Base-by-base conservation (phyloP, 371 early-diverging fungal species). In the Mortierella sp. region DNA sequence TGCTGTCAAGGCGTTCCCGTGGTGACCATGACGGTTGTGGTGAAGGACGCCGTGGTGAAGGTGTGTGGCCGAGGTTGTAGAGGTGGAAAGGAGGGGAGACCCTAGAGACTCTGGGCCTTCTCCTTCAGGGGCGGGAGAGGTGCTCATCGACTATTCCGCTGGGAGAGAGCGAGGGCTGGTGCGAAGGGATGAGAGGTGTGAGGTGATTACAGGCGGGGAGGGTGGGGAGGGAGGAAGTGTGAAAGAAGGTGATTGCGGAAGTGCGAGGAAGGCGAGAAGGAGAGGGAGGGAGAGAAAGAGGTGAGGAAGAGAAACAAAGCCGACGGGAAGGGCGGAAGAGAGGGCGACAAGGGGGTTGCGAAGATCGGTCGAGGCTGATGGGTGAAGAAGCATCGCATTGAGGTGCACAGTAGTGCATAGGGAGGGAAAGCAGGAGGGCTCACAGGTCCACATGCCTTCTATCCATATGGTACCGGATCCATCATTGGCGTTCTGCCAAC, bases 31-130 rank as follows among this genome's bases (percentile, higher is more conserved):
- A 19, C 30, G 64, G 9, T 43, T 47, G 49, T 23, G 64, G 38
- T 18, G 64, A 48, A 34, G 34, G 24, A 51, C 51, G 56, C 49
- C 14, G 58, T 52, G 41, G 65, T 34, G 46, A 52, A 13, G 16
- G 58, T 48, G 42, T 23, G 26, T 30, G 62, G 52, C 31, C 16
- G 54, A 27, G 55, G 49, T 18, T 19, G 63, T 39, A 9, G 63
- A 54, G 21, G 46, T 21, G 55, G n/a, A 30, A 14, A 41, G 61
- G 13, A 49, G 48, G 26, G 56, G 57, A 23, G 65, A 52, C 7
- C 21, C 34, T 24, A 39, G 21, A 2, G 59, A 34, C 30, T 21
- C n/a, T 3, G 43, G 42, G 30, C 31, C 51, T 14, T 50, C 64
- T 30, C 51, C 49, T 48, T 57, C 58, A 34, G 39, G 19, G 18